A percentile compares a stretch with the other conserved stretches of the same genome.
These are phyloP conservation scores for Exophiala spinifera DNA, from an alignment of 2,329 filamentous ascomycete genomes.

Conservation along the genomic window DNA sequence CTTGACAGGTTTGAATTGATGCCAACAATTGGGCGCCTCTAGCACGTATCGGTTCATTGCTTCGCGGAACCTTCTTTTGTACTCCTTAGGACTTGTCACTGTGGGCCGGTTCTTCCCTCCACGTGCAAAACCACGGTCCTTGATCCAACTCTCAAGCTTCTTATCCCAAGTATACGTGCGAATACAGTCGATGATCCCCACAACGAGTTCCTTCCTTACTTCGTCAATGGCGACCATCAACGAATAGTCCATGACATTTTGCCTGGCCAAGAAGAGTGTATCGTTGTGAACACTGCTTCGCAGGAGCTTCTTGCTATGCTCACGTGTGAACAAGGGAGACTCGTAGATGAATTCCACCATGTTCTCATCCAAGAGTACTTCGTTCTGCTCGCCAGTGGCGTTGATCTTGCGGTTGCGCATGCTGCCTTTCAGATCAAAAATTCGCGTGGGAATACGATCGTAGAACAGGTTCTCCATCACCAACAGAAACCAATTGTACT, in stretches of 20 bases:
- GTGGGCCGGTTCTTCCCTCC: slow-evolving; percentile 82
- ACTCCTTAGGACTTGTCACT: slow-evolving; percentile 95
- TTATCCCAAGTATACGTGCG: slow-evolving; percentile 99
- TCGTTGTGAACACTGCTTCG: slow-evolving; percentile 95
- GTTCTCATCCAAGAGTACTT: slow-evolving; percentile 95
- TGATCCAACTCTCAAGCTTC: slow-evolving; percentile 99
- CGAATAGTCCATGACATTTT: slow-evolving; percentile 99
- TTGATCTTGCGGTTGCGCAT: slow-evolving; percentile 99
- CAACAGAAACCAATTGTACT: slow-evolving; percentile 90
- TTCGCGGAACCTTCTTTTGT: slow-evolving; percentile 91
- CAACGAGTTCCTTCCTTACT: slow-evolving; percentile 80
- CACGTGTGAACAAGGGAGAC: slow-evolving; percentile 87
- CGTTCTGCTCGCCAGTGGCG: slow-evolving; percentile 90
- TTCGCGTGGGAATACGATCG: slow-evolving; percentile 81
- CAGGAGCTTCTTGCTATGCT: slow-evolving; percentile 92
- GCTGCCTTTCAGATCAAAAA: slow-evolving; percentile 93
- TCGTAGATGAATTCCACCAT: slow-evolving; percentile 99
- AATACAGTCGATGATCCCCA: slow-evolving; percentile 98
- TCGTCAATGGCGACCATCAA: slow-evolving; percentile 98
- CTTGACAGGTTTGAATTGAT: slow-evolving; percentile 38
- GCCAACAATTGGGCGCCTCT: slow-evolving; percentile 50
- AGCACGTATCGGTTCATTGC: slow-evolving; percentile 84
- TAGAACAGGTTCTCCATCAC: slow-evolving; percentile 99
- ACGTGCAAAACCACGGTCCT: slow-evolving; percentile 76
- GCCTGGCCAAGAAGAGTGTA: slow-evolving; percentile 86